Evolutionary conservation across 371 early-diverging fungal species (phyloP), one percentile per base, ranked within the genome.

Genomic region (Lichtheimia hyalospora): DNA sequence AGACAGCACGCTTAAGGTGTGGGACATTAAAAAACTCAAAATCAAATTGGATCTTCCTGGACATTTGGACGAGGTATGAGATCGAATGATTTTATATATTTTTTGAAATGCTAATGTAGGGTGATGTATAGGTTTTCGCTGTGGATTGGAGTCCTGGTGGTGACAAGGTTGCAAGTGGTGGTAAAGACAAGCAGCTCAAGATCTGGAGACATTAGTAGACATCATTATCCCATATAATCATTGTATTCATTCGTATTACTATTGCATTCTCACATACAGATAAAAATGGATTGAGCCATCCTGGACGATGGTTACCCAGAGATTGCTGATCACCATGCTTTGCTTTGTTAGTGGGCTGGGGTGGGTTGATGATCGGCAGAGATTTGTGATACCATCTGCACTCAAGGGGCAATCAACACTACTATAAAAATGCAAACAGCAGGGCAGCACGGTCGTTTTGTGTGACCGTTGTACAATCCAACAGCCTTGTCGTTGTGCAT

Each of bases 91-190:
- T n/a, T n/a, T n/a, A n/a, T n/a, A n/a, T n/a, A n/a, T 5, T 2
- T 2, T 14, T 23, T 20, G 5, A 14, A 15, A 39, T 44, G 15
- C 13, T n/a, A 20, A 44, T 55, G 20, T 2, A 51, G 13, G 0
- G 6, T 18, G 5, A 15, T 5, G 0, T 48, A 48, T 24, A 77
- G 71, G 96, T 98, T n/a, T 97, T 87, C 71, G 82, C 92, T 20
- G 95, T 96, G 13, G 98, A 97, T 74, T 97, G 97, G 97, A 88
- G 89, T 56, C 97, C 98, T 7, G 83, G 84, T 40, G 95, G 94
- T 46, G 95, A 96, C 62, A 86, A 89, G 44, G 95, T 93, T 4
- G 95, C 91, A 23, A 92, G 93, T 80, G 98, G 97, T 52, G 92
- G 95, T 62, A 96, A 95, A 69, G 98, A 98, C 71, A 85, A 89